These are phyloP conservation scores for Peronospora belbahrii DNA, from an alignment of 352 stramenopile species.

Conservation along the genomic window DNA sequence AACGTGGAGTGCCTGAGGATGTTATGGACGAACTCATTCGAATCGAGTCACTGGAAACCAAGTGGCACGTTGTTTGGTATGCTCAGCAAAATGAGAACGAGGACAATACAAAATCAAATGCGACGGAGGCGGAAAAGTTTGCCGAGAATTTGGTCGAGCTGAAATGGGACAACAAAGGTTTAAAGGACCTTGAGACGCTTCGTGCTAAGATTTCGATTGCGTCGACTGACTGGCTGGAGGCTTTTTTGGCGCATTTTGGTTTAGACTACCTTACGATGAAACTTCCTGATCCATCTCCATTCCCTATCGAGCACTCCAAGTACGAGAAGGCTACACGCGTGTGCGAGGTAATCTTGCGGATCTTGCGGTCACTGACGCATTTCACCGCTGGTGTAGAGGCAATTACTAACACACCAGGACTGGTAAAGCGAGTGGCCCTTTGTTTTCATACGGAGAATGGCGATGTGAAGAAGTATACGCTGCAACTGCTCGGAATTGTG, in stretches of 20 bases:
- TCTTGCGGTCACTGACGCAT: conserved; percentile 68
- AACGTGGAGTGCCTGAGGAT: conserved; percentile 73
- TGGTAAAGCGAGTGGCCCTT: conserved; percentile 71
- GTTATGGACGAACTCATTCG: conserved; percentile 80
- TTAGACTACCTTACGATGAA: conserved; percentile 85
- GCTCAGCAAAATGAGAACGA: conserved; percentile 77
- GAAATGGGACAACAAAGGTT: conserved; percentile 76
- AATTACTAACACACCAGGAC: conserved; percentile 70
- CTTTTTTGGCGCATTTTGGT: conserved; percentile 65
- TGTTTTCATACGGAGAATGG: conserved; percentile 83
- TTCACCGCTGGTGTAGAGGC: conserved; percentile 73
- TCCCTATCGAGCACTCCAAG: conserved; percentile 69
- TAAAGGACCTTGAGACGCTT: conserved; percentile 64
- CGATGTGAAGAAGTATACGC: conserved; percentile 74
- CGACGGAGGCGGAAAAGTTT: conserved; percentile 49
- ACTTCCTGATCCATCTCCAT: conserved; percentile 71
- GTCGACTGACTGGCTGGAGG: conserved; percentile 71
- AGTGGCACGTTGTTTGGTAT: conserved; percentile 83
- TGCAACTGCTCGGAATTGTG: conserved; percentile 76
- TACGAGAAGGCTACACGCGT: conserved; percentile 72
- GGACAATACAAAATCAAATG: conserved; percentile 49
- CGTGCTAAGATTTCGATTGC: conserved; percentile 60
- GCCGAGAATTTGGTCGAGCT: conserved; percentile 73
- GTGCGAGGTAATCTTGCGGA: conserved; percentile 70
- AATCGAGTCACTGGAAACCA: conserved; percentile 78